Base-by-base conservation (phyloP, 805 yeast species). In the Wickerhamiella australiensis region DNA sequence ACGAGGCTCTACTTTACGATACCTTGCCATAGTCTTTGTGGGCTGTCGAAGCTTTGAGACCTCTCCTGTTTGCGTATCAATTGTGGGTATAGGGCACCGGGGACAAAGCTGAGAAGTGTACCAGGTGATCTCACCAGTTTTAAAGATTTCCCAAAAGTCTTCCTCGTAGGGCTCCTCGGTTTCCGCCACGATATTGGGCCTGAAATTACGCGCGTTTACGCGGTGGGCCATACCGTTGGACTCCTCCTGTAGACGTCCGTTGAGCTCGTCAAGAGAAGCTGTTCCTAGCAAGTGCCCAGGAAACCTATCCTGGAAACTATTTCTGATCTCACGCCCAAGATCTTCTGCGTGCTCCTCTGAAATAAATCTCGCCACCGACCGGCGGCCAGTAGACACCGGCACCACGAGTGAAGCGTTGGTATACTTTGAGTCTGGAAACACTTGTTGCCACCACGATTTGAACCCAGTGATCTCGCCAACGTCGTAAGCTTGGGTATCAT, bases 31-130 rank as follows among this genome's bases (percentile, higher is more conserved):
- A 8, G 60, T 51, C 35, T 61, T 63, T 47, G 53, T 54, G 5
- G 68, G 68, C 52, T 59, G 61, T 42, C 53, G 47, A 20, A 50
- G 21, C 21, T 54, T 38, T 20, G 58, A 57, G 29, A 57, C 49
- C 26, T 41, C 44, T 12, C 66, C 67, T 3, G 38, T 48, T 22
- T 47, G 52, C 12, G 54, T 51, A 31, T 64, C 58, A 23, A 65
- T 60, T 1, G 64, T 61, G 3, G 68, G 62, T 37, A 64, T 59
- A 2, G 57, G 55, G 54, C 68, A 65, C 13, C 68, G 57, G 9
- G 57, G 57, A 46, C 59, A 54, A 18, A 58, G 56, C 21, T 57
- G 52, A 17, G 61, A 54, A 2, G 64, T 59, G 23, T 48, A 46
- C 61, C 61, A 62, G 13, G 41, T 50, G 45, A 61, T 57, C 15